Evolutionary conservation across 768 basidiomycete genomes (phyloP).

Genomic region (Suillus americanus): DNA sequence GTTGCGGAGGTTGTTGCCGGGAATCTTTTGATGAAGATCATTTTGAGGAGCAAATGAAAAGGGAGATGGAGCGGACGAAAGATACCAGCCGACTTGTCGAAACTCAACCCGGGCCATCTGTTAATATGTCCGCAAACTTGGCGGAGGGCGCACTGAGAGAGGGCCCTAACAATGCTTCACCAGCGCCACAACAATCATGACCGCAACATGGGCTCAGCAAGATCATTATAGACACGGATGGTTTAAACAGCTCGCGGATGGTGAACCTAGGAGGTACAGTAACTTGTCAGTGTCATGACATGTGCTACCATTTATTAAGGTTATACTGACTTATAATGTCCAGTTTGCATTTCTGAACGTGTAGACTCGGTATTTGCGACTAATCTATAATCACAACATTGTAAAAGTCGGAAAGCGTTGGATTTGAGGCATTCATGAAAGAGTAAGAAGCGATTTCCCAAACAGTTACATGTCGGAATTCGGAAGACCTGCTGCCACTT

Average conservation of each 20-base stretch:
- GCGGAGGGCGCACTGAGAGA: background rate
- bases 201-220: background rate
- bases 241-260: background rate
- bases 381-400: background rate
- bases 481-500: background rate
- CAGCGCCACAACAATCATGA: background rate
- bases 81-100: conserved; percentile 12
- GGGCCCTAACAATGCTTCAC: background rate
- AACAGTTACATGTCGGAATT: background rate
- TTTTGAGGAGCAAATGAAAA: conserved; percentile 30
- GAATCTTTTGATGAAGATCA: conserved; percentile 29
- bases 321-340: background rate
- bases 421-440: background rate
- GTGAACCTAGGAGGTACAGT: background rate
- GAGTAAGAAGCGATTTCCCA: background rate
- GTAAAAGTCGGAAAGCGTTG: background rate
- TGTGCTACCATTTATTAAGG: background rate
- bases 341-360: background rate
- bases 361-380: background rate
- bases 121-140: background rate
- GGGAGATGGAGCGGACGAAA: conserved; percentile 20
- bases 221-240: background rate
- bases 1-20: conserved; percentile 27
- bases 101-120: conserved; percentile 20
- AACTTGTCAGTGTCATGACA: background rate